Base-by-base conservation (phyloP, 2,329 filamentous ascomycete genomes). In the Pyrenophora teres region DNA sequence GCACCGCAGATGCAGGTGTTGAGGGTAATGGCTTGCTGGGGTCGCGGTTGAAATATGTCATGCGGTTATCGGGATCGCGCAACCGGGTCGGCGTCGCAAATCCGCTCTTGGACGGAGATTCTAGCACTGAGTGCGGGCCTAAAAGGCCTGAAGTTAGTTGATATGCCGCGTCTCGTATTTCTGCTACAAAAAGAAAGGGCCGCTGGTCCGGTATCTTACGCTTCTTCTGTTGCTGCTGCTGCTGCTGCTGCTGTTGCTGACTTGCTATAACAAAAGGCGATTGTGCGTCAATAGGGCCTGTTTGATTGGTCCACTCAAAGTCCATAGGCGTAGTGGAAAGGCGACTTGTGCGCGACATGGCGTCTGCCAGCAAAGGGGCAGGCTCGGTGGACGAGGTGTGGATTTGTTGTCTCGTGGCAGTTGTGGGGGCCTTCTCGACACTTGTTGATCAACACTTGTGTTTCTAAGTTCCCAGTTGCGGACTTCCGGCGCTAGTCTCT, bases 251-350 rank as follows among this genome's bases (percentile, higher is more conserved):
- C 27, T 30, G 27, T 4, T 30, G 46, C 62, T 57, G 51, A 52
- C 63, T 56, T 30, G 70, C 57, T 54, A 76, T 65, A 62, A 25
- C 23, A 8, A 81, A 83, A 1, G 80, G 79, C 33, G 80, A 82
- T 41, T 68, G 70, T 23, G 65, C 63, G 62, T 81, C 78, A 2
- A 78, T 57, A 4, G 77, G 76, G 18, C 78, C 79, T 3, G 66
- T 73, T 25, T 71, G 63, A 57, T 81, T 81, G 47, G 79, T 67
- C 61, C 74, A 83, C 61, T 81, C 75, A 67, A 80, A 83, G 68
- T 83, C 81, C 81, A 83, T 83, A 47, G 78, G 78, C 63, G 67
- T 73, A 40, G 75, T 75, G 41, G 78, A 73, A 32, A 67, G 68
- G 44, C 76, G 75, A 39, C 68, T 65, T 30, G 50, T 49, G 23